Conservation (phyloP, 176 grass and related monocot species). For the Neostapfia colusana region DNA sequence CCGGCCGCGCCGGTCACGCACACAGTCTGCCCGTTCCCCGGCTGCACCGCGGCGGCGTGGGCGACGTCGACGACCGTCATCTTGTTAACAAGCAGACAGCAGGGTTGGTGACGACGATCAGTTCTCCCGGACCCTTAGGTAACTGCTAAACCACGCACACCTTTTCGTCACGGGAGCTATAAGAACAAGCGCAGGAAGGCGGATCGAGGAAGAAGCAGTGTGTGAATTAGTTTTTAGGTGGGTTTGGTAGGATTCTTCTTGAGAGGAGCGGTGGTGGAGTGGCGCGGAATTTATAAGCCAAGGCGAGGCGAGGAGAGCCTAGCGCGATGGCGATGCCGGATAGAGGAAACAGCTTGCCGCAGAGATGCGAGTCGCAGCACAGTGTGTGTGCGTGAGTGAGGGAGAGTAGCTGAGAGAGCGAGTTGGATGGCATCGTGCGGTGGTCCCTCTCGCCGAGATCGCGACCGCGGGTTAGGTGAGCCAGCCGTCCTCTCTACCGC, state of each 20-base stretch:
- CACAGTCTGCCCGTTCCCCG: conserved; percentile 52
- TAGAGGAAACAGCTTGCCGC: no score
- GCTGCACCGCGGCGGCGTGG: background rate
- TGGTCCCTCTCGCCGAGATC: conserved; percentile 13
- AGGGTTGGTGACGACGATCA: background rate
- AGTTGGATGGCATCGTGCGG: background rate
- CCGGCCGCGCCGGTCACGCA: conserved; percentile 91
- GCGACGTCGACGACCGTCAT: conserved; percentile 44
- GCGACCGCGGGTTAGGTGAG: conserved; percentile 46
- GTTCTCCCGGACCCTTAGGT: background rate
- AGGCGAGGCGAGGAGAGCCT: background rate
- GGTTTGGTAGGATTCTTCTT: conserved; percentile 53
- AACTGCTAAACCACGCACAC: background rate
- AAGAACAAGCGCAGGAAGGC: background rate
- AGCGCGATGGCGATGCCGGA: no score
- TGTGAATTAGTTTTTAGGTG: conserved; percentile 38
- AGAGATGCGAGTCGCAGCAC: background rate
- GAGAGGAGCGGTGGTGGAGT: background rate
- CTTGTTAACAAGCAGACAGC: background rate
- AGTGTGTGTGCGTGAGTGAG: background rate
- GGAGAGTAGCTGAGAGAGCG: background rate
- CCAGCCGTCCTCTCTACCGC: background rate
- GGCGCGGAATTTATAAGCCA: conserved; percentile 38
- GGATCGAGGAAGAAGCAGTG: background rate
- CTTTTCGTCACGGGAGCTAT: background rate